Evolutionary conservation across 805 yeast genomes (phyloP), one percentile per base, ranked within the genome.

Genomic region (Kodamaea hsintzibuensis): DNA sequence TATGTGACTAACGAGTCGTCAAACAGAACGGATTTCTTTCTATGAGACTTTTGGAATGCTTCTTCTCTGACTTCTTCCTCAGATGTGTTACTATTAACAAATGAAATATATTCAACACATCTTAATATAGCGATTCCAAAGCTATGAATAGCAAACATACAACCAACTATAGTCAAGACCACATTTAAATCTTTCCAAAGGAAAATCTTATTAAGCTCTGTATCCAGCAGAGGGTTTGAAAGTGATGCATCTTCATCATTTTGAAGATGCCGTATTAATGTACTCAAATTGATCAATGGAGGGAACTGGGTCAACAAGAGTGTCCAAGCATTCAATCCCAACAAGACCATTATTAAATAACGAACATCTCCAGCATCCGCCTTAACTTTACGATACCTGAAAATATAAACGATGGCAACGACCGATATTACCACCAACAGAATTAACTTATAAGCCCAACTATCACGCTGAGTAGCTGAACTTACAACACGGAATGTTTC

Each of bases 21-120:
- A 50, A 63, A 63, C n/a, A 60, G 55, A 6, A 63, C 66, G 5
- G 59, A 47, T 47, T 62, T 62, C 17, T 42, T 55, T 19, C 19
- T 40, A 49, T 50, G 60, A 45, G 30, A 39, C 49, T 44, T 55
- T 27, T 18, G 25, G 25, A 22, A 22, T 22, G 43, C 25, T 19
- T 35, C 27, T 45, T 35, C 42, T 16, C 25, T 17, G 43, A 56
- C 58, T 19, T 42, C 16, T 22, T 52, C 54, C 9, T 44, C 51
- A 8, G 49, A 30, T 44, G 13, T 37, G 38, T 43, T 49, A 25
- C 45, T 55, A 51, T 51, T 44, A 7, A 58, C 39, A 43, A 57
- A 56, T 27, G 56, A 47, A 37, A 62, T 57, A 48, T 59, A 62
- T 47, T 62, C 64, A n/a, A 61, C 49, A 39, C 57, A 53, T 16